Evolutionary conservation across 106 monocot genomes (phyloP), one percentile per base, ranked within the genome.

Genomic region (Dendrobium nobile): DNA sequence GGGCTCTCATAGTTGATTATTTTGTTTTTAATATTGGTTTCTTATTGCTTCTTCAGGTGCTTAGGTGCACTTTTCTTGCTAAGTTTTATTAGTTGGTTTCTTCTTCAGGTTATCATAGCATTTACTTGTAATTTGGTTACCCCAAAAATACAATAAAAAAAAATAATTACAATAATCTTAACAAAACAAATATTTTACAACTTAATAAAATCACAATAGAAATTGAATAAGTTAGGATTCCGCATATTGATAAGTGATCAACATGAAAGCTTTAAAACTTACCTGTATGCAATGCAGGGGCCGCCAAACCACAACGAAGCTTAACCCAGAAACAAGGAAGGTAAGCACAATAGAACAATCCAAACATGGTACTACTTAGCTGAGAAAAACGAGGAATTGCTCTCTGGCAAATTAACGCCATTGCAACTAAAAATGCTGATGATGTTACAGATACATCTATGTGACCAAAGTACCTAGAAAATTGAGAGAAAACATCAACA

Each of bases 241-340:
- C 74, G 20, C 27, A 2, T 22, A 61, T 1, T 61, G 13, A 56
- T 10, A 81, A 42, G 20, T 27, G 27, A 76, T 42, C 27, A 55
- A 56, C 65, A 17, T 75, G 51, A 47, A 67, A 54, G 41, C 31
- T 11, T 5, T 13, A 80, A 33, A 72, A 41, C 87, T 78, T 92
- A 96, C 96, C 90, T 5, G 96, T 94, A 83, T 92, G 92, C 72
- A 96, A 75, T 26, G 94, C 90, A 86, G 96, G 96, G 64, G 83
- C 93, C 77, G 85, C 81, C 83, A 96, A 67, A 73, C 93, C 88
- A 82, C 93, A 94, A 42, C 96, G 93, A 65, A 96, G 93, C 82
- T 94, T 96, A 77, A 96, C 82, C 96, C 96, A 96, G 78, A 96
- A 96, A 79, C 91, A 94, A 48, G 96, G 94, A 80, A 96, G 94